Evolutionary conservation across 257 asterid genomes (phyloP), one percentile per base, ranked within the genome.

Genomic region (Misopates orontium): DNA sequence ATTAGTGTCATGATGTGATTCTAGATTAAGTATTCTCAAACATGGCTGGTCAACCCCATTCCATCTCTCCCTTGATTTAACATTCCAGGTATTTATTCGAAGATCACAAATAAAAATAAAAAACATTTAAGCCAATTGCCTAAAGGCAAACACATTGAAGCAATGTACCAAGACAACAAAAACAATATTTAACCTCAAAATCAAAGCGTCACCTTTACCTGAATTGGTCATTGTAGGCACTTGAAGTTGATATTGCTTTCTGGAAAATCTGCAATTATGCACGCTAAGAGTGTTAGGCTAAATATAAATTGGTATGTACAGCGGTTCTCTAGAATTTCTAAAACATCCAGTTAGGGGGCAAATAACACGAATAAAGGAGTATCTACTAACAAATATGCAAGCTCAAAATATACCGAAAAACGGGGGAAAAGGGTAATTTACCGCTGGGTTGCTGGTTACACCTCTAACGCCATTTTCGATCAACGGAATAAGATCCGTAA

Each of bases 361-460:
- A 39, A 4, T 49, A 21, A 51, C 50, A 48, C 14, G 15, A 24
- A 64, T 12, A 16, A 36, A 40, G 22, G 21, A 44, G 32, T 25
- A 42, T 19, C 28, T 24, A 57, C 4, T 22, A n/a, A 62, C 10
- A 56, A 16, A 17, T 23, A 62, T 16, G n/a, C 3, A 41, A 59
- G 0, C 39, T 14, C 19, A 60, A 22, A 20, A 31, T 17, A 36
- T 21, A 8, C 28, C n/a, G n/a, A n/a, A n/a, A n/a, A n/a, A n/a
- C n/a, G 42, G 50, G 51, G 31, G 48, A 31, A 52, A 68, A 50
- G 25, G 32, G 67, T 1, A 66, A 56, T 56, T 72, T 84, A 94
- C 99, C 87, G 97, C 97, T 19, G 99, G 99, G 78, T 94, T 90
- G 90, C 99, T 94, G 69, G 97, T 94, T 57, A 94, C 97, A 31